Conservation (phyloP, 2,329 filamentous ascomycete genomes). For the Biscogniauxia sp. region DNA sequence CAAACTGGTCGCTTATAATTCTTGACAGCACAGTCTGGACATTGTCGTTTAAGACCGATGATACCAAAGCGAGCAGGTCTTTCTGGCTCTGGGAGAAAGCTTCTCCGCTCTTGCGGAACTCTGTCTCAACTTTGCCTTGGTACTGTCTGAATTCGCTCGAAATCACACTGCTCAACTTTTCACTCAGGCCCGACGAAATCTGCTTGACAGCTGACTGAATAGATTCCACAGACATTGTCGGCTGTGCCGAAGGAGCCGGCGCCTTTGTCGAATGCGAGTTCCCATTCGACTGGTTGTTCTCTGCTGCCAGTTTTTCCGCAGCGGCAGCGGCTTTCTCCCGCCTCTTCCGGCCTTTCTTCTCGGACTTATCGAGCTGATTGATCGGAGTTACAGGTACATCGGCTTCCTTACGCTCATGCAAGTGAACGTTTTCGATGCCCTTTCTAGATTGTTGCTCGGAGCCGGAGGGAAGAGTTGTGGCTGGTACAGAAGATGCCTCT, state of each 20-base stretch:
- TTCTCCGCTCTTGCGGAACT: conserved; percentile 52
- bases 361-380: conserved; percentile 32
- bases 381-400: conserved; percentile 25
- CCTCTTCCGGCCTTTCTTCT: conserved; percentile 34
- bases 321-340: conserved; percentile 58
- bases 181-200: conserved; percentile 51
- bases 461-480: conserved; percentile 15
- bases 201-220: conserved; percentile 53
- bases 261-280: conserved; percentile 28
- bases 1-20: conserved; percentile 74
- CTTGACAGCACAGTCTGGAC: conserved; percentile 70
- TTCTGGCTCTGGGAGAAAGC: conserved; percentile 53
- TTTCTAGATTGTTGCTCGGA: conserved; percentile 26
- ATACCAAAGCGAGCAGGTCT: conserved; percentile 56
- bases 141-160: conserved; percentile 56
- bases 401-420: conserved; percentile 30
- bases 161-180: conserved; percentile 45
- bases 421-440: conserved; percentile 19
- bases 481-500: conserved; percentile 26
- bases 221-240: conserved; percentile 38
- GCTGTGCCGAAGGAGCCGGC: conserved; percentile 20
- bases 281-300: conserved; percentile 41
- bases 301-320: conserved; percentile 41
- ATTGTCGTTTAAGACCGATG: conserved; percentile 59
- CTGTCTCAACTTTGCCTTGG: conserved; percentile 63